phyloP scores from a whole-genome alignment of 371 early-diverging fungal species.

The Rhizomucor pusillus region DNA sequence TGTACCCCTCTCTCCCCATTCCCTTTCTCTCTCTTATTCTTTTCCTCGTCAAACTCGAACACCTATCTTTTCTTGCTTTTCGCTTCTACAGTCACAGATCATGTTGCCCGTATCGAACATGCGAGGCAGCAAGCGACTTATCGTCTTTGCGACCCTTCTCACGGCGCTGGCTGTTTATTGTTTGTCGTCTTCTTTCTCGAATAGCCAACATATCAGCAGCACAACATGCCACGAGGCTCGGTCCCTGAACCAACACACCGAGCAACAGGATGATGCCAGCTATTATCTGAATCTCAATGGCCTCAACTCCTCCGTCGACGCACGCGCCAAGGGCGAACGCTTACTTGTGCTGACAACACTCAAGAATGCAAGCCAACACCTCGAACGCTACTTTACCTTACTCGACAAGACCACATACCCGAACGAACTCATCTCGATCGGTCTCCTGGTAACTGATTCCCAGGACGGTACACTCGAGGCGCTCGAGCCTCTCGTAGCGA shows the following conservation, averaged over 20 bases:
- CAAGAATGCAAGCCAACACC: slow-evolving; percentile 16
- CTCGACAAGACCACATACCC: slow-evolving; percentile 41
- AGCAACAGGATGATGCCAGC: not conserved
- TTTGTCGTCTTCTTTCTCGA: not conserved
- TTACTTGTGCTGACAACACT: slow-evolving; percentile 39
- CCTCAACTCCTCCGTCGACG: slow-evolving; percentile 16
- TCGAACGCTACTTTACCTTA: slow-evolving; percentile 43
- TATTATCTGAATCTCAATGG: slow-evolving; percentile 18
- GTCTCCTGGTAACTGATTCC: slow-evolving; percentile 32
- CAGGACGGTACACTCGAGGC: not conserved
- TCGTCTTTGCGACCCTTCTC: slow-evolving; percentile 6
- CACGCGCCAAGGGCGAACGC: slow-evolving; percentile 7
- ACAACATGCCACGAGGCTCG: slow-evolving; percentile 9
- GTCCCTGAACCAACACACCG: slow-evolving; percentile 5
- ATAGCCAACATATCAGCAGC: too few species aligned
- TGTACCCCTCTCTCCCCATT: too few species aligned
- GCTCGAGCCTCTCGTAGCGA: slow-evolving; percentile 16
- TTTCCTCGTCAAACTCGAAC: too few species aligned
- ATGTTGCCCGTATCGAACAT: slow-evolving; percentile 6
- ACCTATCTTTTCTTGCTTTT: too few species aligned
- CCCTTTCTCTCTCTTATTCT: too few species aligned
- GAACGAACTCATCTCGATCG: slow-evolving; percentile 38
- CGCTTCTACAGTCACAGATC: not conserved
- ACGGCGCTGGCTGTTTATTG: slow-evolving; percentile 4
- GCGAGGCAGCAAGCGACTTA: slow-evolving; percentile 15